phyloP scores from a whole-genome alignment of 2,329 filamentous ascomycete genomes.

The Teratosphaeria zuluensis region DNA sequence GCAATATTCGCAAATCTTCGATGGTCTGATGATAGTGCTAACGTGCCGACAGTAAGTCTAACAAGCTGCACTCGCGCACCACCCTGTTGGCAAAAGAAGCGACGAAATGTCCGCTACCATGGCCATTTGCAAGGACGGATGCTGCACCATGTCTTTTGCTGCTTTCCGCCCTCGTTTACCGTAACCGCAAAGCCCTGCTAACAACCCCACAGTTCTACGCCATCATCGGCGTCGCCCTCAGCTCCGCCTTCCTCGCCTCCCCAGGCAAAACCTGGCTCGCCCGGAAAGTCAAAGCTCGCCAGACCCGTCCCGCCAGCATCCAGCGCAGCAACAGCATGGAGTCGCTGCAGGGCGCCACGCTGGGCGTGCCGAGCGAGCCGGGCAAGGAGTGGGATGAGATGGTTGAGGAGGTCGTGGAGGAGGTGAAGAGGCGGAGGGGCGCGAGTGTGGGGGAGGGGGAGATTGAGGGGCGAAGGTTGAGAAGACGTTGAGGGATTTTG shows the following conservation, averaged over 20 bases:
- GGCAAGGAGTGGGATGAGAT: conserved; percentile 68
- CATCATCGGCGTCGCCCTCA: conserved; percentile 54
- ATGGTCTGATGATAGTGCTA: background rate
- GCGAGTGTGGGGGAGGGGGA: conserved; percentile 37
- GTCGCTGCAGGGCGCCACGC: conserved; percentile 39
- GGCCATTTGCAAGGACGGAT: background rate
- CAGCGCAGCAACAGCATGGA: conserved; percentile 24
- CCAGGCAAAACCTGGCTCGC: conserved; percentile 53
- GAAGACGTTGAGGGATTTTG: conserved; percentile 27
- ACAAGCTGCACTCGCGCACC: background rate
- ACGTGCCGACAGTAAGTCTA: background rate
- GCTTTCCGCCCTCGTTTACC: background rate
- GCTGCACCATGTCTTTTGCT: background rate
- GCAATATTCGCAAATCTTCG: background rate
- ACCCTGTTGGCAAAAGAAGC: background rate
- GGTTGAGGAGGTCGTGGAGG: conserved; percentile 61
- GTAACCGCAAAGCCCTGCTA: background rate
- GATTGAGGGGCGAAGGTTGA: conserved; percentile 44
- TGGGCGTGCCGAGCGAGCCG: conserved; percentile 72
- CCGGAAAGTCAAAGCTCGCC: conserved; percentile 29
- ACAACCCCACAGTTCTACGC: conserved; percentile 80
- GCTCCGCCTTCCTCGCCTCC: conserved; percentile 68
- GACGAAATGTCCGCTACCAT: background rate
- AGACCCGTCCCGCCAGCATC: conserved; percentile 10
- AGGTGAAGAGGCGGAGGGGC: conserved; percentile 53